Evolutionary conservation across 352 stramenopile genomes (phyloP), one percentile per base, ranked within the genome.

Genomic region (Globisporangium uncinulatum): DNA sequence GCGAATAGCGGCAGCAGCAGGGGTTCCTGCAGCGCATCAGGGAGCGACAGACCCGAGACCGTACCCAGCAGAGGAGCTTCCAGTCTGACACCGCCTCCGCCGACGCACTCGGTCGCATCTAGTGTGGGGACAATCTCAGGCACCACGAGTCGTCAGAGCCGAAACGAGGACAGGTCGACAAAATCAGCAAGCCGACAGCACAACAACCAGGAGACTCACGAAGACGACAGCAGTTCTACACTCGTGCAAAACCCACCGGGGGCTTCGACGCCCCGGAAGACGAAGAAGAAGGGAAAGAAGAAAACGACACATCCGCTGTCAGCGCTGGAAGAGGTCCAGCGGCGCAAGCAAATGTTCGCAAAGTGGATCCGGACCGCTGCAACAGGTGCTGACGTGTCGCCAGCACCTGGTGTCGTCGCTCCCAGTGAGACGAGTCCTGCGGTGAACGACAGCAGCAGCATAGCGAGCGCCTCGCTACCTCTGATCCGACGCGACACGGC

Each of bases 311-410:
- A 62, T 15, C 58, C 61, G 31, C 48, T 72, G 2, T 73, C 66
- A 2, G 72, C 77, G 13, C 59, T 87, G 10, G 73, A 86, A 45
- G 71, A 86, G 20, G 75, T 87, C 4, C 69, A 89, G 52, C 82
- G 79, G 29, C 79, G 78, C 20, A 86, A 86, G 55, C 71, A 77
- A 32, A 80, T 89, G 71, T 90, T 89, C 57, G 70, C 79, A 2
- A 89, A 68, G 53, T 92, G 82, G 79, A 76, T 89, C 31, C 84
- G 87, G 55, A 56, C 49, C 1, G 20, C 53, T 20, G 51, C 21
- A 19, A 34, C 53, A 10, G 41, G 37, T 20, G 6, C 36, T 10
- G 31, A 29, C 15, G 43, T 29, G n/a, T 6, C 43, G n/a, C 0
- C 43, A 10, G 36, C 20, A 9, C 14, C 43, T 24, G 34, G 14